Evolutionary conservation across 1,284 basidiomycete genomes (phyloP), one percentile per base, ranked within the genome.

Genomic region (Athelia sp.): DNA sequence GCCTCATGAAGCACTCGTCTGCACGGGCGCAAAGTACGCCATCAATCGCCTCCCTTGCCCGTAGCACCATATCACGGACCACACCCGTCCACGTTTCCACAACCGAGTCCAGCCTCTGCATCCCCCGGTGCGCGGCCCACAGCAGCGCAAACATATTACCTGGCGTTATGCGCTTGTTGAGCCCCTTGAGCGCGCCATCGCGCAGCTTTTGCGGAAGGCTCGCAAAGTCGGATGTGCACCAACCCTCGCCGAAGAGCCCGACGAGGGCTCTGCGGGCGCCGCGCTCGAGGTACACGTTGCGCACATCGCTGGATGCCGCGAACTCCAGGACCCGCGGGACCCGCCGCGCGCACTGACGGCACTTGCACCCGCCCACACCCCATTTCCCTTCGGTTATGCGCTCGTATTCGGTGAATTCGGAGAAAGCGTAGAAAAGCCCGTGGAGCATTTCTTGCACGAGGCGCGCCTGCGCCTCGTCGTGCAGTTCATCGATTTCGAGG

Each of bases 401-500:
- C 55, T 88, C 84, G 62, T 89, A 87, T 59, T 86, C 87, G 29
- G 82, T 71, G 58, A 90, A 89, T 22, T 85, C 78, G 43, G 90
- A 74, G 60, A 86, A 88, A 0, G 88, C 87, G 56, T 90, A 87
- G 67, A 85, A 90, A 40, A 95, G 79, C 1, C 91, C 91, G 61
- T 95, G 91, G 58, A 87, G 79, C 81, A 95, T 93, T 61, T 93
- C 90, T 58, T 87, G 79, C 15, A 90, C 81, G 55, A 93, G 81
- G 50, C 88, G 80, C 0, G 90, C 84, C 59, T 93, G 88, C 29
- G 89, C 75, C 62, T 97, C 93, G 51, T 79, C 75, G 52, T 84
- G 79, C 3, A 98, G 79, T 0, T 82, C 69, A n/a, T 84, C 72
- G 36, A 98, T 74, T 44, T 80, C 77, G 38, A 98, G 84, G 66